Evolutionary conservation across 768 basidiomycete species (phyloP).

Genomic region (Serendipita vermifera): DNA sequence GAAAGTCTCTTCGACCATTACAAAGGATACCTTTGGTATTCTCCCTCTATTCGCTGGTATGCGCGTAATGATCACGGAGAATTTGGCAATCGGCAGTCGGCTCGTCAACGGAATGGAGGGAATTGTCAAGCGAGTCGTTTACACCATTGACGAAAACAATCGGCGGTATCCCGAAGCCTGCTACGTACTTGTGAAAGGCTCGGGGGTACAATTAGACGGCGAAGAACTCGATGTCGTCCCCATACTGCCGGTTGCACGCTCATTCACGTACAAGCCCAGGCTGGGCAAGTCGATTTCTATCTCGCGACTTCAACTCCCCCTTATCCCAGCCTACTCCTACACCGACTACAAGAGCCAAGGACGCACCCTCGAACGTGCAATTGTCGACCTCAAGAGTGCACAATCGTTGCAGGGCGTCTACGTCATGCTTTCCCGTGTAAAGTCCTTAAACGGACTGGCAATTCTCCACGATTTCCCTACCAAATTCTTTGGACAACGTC

Average conservation of each 20-base stretch:
- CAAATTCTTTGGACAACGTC: too few species aligned
- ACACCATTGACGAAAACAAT: too few species aligned
- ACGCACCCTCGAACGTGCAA: not conserved
- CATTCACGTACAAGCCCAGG: too few species aligned
- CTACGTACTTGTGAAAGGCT: too few species aligned
- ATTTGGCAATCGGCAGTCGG: not conserved
- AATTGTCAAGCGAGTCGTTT: not conserved
- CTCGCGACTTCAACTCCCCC: not conserved
- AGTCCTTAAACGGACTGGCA: not conserved
- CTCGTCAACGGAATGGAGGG: constrained; percentile 8
- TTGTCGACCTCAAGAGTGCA: not conserved
- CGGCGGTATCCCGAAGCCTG: too few species aligned
- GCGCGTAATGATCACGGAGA: constrained; percentile 6
- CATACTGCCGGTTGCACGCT: too few species aligned
- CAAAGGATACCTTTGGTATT: too few species aligned
- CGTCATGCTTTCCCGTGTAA: constrained; percentile 7
- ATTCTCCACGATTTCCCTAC: too few species aligned
- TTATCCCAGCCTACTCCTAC: constrained; percentile 8
- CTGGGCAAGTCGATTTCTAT: not conserved
- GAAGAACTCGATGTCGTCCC: too few species aligned
- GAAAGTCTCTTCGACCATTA: too few species aligned
- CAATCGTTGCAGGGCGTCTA: not conserved
- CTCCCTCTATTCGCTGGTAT: constrained; percentile 4
- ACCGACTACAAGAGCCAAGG: constrained; percentile 11
- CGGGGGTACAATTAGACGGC: too few species aligned